A percentile compares a stretch with the other conserved stretches of the same genome.
phyloP scores from a whole-genome alignment of 306 rosid genomes.

The Castanospermum australe region DNA sequence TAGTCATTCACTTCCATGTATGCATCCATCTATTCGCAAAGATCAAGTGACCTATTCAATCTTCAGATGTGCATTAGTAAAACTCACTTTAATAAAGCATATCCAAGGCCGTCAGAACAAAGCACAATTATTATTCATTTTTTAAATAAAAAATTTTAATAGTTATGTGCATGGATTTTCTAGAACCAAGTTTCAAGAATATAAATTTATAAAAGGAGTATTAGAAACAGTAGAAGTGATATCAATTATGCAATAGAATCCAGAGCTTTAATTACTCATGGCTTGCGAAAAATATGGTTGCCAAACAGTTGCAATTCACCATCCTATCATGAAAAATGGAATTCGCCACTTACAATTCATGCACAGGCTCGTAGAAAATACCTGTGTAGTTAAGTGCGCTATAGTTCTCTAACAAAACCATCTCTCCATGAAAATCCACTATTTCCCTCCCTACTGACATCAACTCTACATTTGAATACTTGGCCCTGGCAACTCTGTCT shows the following conservation, averaged over 20 bases:
- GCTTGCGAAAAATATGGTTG: not conserved
- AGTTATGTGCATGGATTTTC: not conserved
- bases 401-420: constrained; percentile 88
- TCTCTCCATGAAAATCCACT: constrained; percentile 93
- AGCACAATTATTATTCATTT: not conserved
- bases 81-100: not conserved
- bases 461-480: constrained; percentile 60
- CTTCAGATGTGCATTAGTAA: not conserved
- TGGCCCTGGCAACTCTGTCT: constrained; percentile 53
- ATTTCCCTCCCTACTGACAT: constrained; percentile 65
- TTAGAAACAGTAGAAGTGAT: not conserved
- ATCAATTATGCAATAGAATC: not conserved
- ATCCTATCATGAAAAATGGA: not conserved
- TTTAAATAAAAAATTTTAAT: not conserved
- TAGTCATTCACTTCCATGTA: not conserved
- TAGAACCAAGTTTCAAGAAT: not conserved
- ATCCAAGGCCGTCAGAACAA: not conserved
- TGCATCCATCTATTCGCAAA: not conserved
- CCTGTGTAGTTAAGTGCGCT: constrained; percentile 89
- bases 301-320: not conserved
- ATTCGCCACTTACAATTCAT: constrained; percentile 3
- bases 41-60: not conserved
- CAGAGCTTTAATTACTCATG: not conserved
- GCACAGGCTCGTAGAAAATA: constrained; percentile 16
- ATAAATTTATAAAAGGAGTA: not conserved